Base-by-base conservation (phyloP, 345 rosid genomes). In the Kernera saxatilis region DNA sequence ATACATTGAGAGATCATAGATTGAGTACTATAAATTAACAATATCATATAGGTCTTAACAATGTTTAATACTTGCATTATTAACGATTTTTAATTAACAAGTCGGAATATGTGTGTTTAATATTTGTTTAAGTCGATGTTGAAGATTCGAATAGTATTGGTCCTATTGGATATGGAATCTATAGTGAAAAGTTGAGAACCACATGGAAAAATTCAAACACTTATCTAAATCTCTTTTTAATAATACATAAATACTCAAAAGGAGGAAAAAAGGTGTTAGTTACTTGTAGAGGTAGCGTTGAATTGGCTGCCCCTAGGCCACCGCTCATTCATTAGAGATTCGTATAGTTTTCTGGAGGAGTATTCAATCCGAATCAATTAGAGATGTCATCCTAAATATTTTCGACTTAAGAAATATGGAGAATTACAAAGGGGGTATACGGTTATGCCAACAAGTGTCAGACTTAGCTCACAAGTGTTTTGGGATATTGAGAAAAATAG, bases 281-380 rank as follows among this genome's bases (percentile, higher is more conserved):
- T 30, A 32, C 55, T 44, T 45, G 57, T 41, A 26, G 21, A 33
- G 4, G 48, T 43, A 48, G n/a, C 30, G 59, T 70, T 70, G 60
- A 60, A 27, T 49, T 49, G 52, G 68, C 25, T 71, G 43, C 25
- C 50, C n/a, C 15, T 49, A 59, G 30, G 58, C 67, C 74, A 49
- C 67, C 22, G 59, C 39, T 23, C 49, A 30, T 14, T 41, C 19
- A 54, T 19, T 30, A 30, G 43, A 27, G 72, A 70, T 46, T 23
- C 8, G n/a, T 57, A 45, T 23, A 15, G 26, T 69, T 69, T 45
- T 25, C 13, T 45, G 21, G 35, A 29, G 19, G 32, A 54, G 19
- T 43, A 55, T 43, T 69, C 45, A 69, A 69, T 43, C 32, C 55
- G 35, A 43, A 67, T 19, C 4, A n/a, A n/a, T 22, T 43, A 43